Evolutionary conservation across 1,284 basidiomycete species (phyloP), one percentile per base, ranked within the genome.

Genomic region (Xerocomus nothofagi): DNA sequence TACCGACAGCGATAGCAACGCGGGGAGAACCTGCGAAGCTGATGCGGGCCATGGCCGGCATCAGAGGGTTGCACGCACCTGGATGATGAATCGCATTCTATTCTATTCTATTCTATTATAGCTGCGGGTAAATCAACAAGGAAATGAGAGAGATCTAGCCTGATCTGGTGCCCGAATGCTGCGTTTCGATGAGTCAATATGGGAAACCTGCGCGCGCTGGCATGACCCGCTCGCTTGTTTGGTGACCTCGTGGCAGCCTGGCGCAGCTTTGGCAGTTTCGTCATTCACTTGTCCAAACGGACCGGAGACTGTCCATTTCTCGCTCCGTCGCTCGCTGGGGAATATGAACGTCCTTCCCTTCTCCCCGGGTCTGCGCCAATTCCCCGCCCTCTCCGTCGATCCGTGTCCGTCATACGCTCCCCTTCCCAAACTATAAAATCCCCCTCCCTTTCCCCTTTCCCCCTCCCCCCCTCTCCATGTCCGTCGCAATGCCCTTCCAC

Each of bases 401-500:
- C 61, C 45, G 55, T 61, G 33, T 55, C 55, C 51, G 58, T 49
- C 57, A 62, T 58, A 54, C 37, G 21, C 23, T 30, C 18, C 3
- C 24, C 17, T n/a, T n/a, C 24, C 21, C 41, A 24, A 12, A 10
- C 37, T 61, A 62, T 64, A 57, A 64, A 64, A 64, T 45, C 39
- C 49, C 34, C 33, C 0, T 18, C 10, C 7, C 12, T 17, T 3
- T 23, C 15, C 43, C 33, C 20, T 30, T n/a, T n/a, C n/a, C n/a
- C 6, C 18, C 30, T 32, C 18, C 38, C 26, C 31, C 2, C 32
- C 23, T 36, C 12, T 5, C 33, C 38, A 43, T 43, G 23, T 20
- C 30, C 26, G 23, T 21, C 30, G 30, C 47, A 47, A 79, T 77
- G 73, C 65, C 75, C 51, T 80, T 72, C 63, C 72, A 73, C 55